Evolutionary conservation across 164 flowering plant species (phyloP), one percentile per base, ranked within the genome.

Genomic region (Euptelea pleiosperma): DNA sequence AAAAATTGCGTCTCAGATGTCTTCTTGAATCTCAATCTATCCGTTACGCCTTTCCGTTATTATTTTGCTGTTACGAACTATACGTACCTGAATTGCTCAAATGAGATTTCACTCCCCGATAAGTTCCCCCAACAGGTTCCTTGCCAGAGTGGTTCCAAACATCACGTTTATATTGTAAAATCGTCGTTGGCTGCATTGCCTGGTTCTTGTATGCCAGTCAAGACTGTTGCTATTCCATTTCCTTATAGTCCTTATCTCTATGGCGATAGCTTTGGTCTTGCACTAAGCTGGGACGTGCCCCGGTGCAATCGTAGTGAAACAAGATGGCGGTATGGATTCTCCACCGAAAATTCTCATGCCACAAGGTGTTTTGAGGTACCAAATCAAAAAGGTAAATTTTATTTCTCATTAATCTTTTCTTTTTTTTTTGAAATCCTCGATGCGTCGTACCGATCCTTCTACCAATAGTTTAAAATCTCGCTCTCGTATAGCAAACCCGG

Each of bases 1-100:
- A 66, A 60, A 30, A 70, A 26, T 28, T 77, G 84, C 31, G 77
- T 75, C 39, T 76, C 66, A 30, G 73, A 61, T 53, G 84, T 70
- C 19, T 79, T 79, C 58, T 75, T 79, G 6, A 75, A 77, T 30
- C 77, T 79, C 41, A 52, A 79, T 63, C 73, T 79, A 31, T 68
- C 77, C 33, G 47, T 34, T 6, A 70, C 77, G 0, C 77, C 74
- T 0, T 77, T 79, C 51, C 50, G 30, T 4, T 75, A 75, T 22
- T 75, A 68, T 58, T 69, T 72, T 35, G 57, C 33, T 19, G 46
- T 73, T 48, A 72, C 58, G 52, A 66, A 67, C 52, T 77, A 77
- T 68, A 68, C 68, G 3, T 79, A 77, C 50, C 64, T 75, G 51
- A 79, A 79, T 34, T 79, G 84, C 49, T 72, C 84, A 1, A 21